Evolutionary conservation across 1,139 yeast species (phyloP).

Genomic region (Candida sanyaensis): DNA sequence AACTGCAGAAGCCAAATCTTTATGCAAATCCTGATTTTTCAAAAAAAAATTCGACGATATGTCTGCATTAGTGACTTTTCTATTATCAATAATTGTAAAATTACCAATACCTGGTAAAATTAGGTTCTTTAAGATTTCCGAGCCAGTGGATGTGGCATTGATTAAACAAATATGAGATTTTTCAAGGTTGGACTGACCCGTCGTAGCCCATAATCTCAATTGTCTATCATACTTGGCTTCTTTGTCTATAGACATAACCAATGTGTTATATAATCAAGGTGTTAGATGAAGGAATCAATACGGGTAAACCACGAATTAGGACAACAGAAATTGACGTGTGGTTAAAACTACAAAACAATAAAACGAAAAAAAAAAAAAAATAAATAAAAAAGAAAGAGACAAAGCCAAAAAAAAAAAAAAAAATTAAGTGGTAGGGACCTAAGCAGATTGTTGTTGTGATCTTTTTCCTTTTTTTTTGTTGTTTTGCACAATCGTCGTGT

Average conservation of each 20-base stretch:
- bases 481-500: no score
- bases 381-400: no score
- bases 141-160: conserved; percentile 59
- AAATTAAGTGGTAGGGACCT: no score
- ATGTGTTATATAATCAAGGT: no score
- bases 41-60: conserved; percentile 66
- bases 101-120: conserved; percentile 79
- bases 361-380: no score
- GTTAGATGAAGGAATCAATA: background rate
- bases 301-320: background rate
- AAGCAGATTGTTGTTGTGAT: no score
- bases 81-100: conserved; percentile 59
- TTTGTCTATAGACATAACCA: conserved; percentile 33
- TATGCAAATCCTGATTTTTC: conserved; percentile 45
- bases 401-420: no score
- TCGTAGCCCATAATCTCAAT: conserved; percentile 79
- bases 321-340: no score
- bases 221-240: conserved; percentile 78
- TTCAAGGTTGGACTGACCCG: conserved; percentile 70
- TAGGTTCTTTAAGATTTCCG: conserved; percentile 76
- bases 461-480: no score
- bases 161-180: conserved; percentile 62
- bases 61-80: conserved; percentile 42
- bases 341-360: no score
- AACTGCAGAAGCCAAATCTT: conserved; percentile 39